Conservation (phyloP, 192 early-diverging fungal genomes). For the Gamsiella multidivaricata region DNA sequence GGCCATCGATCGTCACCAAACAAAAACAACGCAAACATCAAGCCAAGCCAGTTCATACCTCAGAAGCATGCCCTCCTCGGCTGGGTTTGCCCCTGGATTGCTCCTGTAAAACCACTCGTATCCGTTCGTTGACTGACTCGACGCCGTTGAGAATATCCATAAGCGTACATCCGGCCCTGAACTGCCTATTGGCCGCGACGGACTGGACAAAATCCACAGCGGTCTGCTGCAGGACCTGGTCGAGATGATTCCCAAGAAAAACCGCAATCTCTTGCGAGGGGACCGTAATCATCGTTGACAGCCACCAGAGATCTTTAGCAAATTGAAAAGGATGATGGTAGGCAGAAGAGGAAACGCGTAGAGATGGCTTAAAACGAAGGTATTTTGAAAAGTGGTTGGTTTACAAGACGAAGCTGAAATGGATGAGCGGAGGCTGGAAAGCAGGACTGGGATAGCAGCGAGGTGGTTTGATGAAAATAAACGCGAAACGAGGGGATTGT, state of each 20-base stretch:
- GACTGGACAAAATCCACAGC: conserved; percentile 27
- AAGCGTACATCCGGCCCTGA: conserved; percentile 38
- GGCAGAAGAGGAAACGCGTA: too few species aligned
- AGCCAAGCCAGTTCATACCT: conserved; percentile 26
- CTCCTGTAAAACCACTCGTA: conserved; percentile 15
- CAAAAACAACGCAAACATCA: background rate
- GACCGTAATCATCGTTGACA: conserved; percentile 40
- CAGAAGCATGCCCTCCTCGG: conserved; percentile 2
- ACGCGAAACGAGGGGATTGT: too few species aligned
- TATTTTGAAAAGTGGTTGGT: too few species aligned
- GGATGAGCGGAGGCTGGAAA: too few species aligned
- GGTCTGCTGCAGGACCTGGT: conserved; percentile 38
- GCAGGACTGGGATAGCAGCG: too few species aligned
- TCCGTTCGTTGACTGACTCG: conserved; percentile 31
- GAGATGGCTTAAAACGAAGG: too few species aligned
- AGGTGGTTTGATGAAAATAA: too few species aligned
- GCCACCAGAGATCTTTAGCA: too few species aligned
- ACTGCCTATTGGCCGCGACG: conserved; percentile 26
- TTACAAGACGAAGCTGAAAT: too few species aligned
- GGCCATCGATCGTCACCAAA: too few species aligned
- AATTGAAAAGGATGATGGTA: too few species aligned
- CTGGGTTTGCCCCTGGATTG: background rate
- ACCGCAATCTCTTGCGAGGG: conserved; percentile 42
- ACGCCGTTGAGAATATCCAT: conserved; percentile 49
- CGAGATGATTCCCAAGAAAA: conserved; percentile 53